Evolutionary conservation across 768 basidiomycete species (phyloP).

Genomic region (Artomyces pyxidatus): DNA sequence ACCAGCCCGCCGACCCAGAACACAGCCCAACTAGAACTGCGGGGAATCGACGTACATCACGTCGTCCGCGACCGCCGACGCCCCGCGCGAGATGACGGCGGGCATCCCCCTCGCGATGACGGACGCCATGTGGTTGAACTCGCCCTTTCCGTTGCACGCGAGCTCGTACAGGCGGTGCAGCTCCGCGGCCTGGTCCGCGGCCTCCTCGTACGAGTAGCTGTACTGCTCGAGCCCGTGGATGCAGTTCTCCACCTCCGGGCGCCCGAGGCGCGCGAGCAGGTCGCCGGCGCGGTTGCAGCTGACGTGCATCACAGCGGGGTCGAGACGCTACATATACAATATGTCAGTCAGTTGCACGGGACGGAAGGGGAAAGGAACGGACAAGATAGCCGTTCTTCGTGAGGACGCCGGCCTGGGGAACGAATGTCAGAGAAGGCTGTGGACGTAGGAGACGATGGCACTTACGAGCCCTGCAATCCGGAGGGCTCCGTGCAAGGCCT

Average conservation of each 20-base stretch:
- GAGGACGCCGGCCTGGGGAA: constrained; percentile 62
- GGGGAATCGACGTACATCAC: constrained; percentile 11
- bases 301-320: constrained; percentile 86
- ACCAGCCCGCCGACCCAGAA: not conserved
- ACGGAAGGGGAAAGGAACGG: constrained; percentile 17
- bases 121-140: constrained; percentile 34
- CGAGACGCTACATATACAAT: constrained; percentile 47
- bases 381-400: constrained; percentile 85
- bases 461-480: constrained; percentile 83
- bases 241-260: constrained; percentile 77
- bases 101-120: constrained; percentile 20
- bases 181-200: constrained; percentile 66
- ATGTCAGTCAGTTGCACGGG: not conserved
- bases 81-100: not conserved
- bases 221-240: constrained; percentile 85
- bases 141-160: constrained; percentile 30
- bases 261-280: constrained; percentile 73
- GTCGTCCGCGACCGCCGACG: not conserved
- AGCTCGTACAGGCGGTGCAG: constrained; percentile 44
- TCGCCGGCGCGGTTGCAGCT: constrained; percentile 79
- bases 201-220: constrained; percentile 80
- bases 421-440: not conserved
- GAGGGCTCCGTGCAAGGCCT: constrained; percentile 77
- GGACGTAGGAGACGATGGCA: constrained; percentile 11
- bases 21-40: constrained; percentile 1